phyloP scores from a whole-genome alignment of 2,329 filamentous ascomycete genomes.

The Xylariaceae sp. region DNA sequence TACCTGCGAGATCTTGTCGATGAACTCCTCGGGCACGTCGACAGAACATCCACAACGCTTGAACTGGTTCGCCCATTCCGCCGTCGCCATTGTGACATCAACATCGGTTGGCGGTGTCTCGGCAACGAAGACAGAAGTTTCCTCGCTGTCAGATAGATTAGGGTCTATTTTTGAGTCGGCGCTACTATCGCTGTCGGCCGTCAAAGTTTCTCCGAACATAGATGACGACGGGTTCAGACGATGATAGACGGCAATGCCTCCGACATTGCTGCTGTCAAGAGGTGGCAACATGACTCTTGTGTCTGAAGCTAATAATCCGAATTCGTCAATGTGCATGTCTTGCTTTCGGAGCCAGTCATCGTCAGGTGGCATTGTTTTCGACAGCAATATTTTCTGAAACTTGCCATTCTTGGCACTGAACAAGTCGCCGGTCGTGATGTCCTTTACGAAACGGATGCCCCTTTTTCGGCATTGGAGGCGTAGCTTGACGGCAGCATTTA shows the following conservation, averaged over 20 bases:
- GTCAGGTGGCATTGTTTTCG: too few species aligned
- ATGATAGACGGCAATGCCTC: background rate
- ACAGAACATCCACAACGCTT: background rate
- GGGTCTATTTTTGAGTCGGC: background rate
- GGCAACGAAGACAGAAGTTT: background rate
- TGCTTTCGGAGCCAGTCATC: background rate
- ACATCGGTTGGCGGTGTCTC: background rate
- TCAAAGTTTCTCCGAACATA: background rate
- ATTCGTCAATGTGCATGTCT: background rate
- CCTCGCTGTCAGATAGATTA: background rate
- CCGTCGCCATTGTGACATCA: background rate
- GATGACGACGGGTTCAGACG: background rate
- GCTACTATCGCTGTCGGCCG: background rate
- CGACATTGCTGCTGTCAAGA: background rate
- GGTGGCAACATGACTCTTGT: background rate
- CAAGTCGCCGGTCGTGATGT: constrained; percentile 1
- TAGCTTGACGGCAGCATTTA: background rate
- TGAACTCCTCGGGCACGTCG: constrained; percentile 1
- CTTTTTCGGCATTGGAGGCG: background rate
- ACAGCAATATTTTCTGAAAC: background rate
- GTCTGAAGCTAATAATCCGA: background rate
- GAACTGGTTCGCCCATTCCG: background rate
- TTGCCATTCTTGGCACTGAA: background rate
- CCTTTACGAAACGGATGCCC: background rate
- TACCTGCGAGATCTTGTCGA: background rate